phyloP scores from a whole-genome alignment of 768 basidiomycete genomes.

The Gloeopeniophorella convolvens region DNA sequence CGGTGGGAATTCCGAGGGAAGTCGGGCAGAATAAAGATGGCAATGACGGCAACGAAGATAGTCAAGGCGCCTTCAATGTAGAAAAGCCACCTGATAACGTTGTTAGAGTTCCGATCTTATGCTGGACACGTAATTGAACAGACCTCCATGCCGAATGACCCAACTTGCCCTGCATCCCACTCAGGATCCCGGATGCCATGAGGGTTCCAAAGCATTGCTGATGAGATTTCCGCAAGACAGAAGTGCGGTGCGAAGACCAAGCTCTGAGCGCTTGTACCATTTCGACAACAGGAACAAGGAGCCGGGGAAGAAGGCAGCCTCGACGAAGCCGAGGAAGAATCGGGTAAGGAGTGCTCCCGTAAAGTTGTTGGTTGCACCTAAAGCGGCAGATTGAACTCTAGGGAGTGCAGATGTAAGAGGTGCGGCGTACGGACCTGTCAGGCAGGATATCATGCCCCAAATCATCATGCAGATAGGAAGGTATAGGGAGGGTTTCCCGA shows the following conservation, averaged over 20 bases:
- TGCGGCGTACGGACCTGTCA: constrained; percentile 31
- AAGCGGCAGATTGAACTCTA: background rate
- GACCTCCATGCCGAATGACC: constrained; percentile 72
- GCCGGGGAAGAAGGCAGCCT: constrained; percentile 65
- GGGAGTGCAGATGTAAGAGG: background rate
- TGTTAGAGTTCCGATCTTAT: background rate
- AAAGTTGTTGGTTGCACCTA: constrained; percentile 33
- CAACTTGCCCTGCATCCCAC: constrained; percentile 59
- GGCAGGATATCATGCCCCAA: constrained; percentile 52
- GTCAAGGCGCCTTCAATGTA: constrained; percentile 60
- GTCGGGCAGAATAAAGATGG: constrained; percentile 66
- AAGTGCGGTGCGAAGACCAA: constrained; percentile 62
- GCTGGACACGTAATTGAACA: constrained; percentile 21
- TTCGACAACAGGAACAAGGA: constrained; percentile 57
- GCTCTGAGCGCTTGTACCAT: constrained; percentile 69
- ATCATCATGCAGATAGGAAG: constrained; percentile 60
- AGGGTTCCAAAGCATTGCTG: constrained; percentile 80
- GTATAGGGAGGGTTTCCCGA: constrained; percentile 64
- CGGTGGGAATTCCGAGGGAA: constrained; percentile 52
- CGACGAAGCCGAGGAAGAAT: constrained; percentile 61
- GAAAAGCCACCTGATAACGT: constrained; percentile 56
- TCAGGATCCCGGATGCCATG: constrained; percentile 69
- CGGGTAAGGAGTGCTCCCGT: constrained; percentile 57
- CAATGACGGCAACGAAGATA: constrained; percentile 42
- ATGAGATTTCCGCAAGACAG: constrained; percentile 69